Conservation (phyloP, 306 rosid species). For the Begonia fuchsioides region DNA sequence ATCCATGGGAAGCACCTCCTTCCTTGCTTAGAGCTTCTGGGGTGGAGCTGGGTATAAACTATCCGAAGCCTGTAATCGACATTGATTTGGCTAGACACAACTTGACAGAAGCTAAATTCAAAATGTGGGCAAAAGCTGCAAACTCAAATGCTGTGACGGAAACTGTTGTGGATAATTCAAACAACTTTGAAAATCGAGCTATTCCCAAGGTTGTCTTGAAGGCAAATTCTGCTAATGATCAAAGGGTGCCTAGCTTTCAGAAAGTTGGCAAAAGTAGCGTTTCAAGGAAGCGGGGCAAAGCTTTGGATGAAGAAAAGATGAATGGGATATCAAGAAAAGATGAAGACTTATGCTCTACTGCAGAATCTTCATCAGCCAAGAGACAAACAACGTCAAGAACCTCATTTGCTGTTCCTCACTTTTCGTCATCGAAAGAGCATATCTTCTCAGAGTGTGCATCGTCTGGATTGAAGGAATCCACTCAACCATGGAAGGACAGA, state of each 20-base stretch:
- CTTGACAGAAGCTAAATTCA: slow-evolving; percentile 63
- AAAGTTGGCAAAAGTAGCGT: slow-evolving; percentile 26
- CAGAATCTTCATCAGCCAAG: slow-evolving; percentile 63
- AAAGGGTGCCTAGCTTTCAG: slow-evolving; percentile 60
- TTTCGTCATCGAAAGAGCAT: too few species aligned
- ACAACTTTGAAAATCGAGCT: slow-evolving; percentile 17
- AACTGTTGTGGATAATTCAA: slow-evolving; percentile 55
- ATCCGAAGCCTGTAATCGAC: slow-evolving; percentile 65
- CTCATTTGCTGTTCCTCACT: slow-evolving; percentile 24
- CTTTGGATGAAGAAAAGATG: slow-evolving; percentile 1
- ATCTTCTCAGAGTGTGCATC: too few species aligned
- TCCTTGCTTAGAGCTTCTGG: slow-evolving; percentile 63
- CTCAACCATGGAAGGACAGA: too few species aligned
- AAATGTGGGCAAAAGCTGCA: slow-evolving; percentile 64
- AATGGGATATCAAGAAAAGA: slow-evolving; percentile 25
- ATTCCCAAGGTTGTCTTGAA: slow-evolving; percentile 27
- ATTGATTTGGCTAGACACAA: slow-evolving; percentile 63
- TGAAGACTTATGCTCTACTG: slow-evolving; percentile 61
- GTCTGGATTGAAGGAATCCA: too few species aligned
- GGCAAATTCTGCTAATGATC: slow-evolving; percentile 67
- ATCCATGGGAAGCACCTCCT: slow-evolving; percentile 91
- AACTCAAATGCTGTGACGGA: slow-evolving; percentile 37
- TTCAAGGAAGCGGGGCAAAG: slow-evolving; percentile 43
- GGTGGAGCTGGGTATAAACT: slow-evolving; percentile 73
- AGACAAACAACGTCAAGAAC: slow-evolving; percentile 41